These are phyloP conservation scores for Suhomyces kilbournensis DNA, from an alignment of 805 yeast genomes.

Conservation along the genomic window DNA sequence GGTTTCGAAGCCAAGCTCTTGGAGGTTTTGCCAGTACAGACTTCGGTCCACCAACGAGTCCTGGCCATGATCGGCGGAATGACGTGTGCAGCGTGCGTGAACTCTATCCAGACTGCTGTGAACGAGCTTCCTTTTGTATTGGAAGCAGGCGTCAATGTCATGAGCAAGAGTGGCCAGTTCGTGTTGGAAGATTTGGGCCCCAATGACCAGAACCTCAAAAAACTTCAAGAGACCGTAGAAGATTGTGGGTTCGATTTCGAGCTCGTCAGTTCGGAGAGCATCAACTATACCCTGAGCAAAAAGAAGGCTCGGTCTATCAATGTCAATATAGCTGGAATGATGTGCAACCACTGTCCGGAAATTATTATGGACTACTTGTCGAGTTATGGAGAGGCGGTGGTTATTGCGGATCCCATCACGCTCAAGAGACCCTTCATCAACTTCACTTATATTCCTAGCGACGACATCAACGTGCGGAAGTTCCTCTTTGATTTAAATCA, in stretches of 20 bases:
- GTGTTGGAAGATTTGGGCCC: constrained; percentile 43
- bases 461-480: constrained; percentile 51
- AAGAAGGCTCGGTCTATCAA: constrained; percentile 54
- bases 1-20: constrained; percentile 49
- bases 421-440: constrained; percentile 55
- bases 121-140: constrained; percentile 49
- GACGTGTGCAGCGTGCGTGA: constrained; percentile 70
- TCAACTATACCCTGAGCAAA: constrained; percentile 47
- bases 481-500: constrained; percentile 50
- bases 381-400: constrained; percentile 55
- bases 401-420: constrained; percentile 54
- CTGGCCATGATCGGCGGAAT: constrained; percentile 69
- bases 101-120: constrained; percentile 49
- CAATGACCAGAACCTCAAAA: constrained; percentile 24
- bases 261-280: constrained; percentile 40
- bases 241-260: constrained; percentile 67
- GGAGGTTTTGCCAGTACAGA: constrained; percentile 58
- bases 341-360: constrained; percentile 67
- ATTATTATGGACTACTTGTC: constrained; percentile 47
- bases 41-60: constrained; percentile 47
- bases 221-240: constrained; percentile 51
- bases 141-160: constrained; percentile 52
- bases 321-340: constrained; percentile 62
- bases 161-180: constrained; percentile 64
- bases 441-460: constrained; percentile 61